These are phyloP conservation scores for Lathyrus tuberosus DNA, from an alignment of 306 rosid genomes.

Conservation along the genomic window DNA sequence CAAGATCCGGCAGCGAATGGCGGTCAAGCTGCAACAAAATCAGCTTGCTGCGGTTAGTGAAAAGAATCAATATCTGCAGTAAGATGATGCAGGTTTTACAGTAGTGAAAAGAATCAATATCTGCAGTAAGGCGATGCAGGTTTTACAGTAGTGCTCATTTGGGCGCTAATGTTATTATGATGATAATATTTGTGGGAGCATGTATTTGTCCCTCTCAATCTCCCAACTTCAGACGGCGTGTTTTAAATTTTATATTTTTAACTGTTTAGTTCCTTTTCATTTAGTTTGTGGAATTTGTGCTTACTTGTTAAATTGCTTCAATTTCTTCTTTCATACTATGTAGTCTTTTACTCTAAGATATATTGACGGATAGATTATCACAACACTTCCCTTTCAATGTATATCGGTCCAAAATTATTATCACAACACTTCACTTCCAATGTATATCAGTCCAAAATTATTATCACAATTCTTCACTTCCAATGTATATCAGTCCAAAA, in stretches of 20 bases:
- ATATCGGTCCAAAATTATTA: neutral
- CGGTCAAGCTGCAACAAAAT: conserved; percentile 61
- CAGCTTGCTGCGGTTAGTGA: conserved; percentile 75
- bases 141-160: conserved; percentile 35
- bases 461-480: neutral
- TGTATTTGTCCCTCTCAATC: conserved; percentile 40
- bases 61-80: conserved; percentile 26
- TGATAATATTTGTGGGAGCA: conserved; percentile 38
- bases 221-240: conserved; percentile 41
- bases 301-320: conserved; percentile 29
- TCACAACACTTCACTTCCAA: conserved; percentile 24
- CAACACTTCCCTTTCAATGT: conserved; percentile 28
- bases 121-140: conserved; percentile 36
- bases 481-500: neutral
- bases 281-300: conserved; percentile 41
- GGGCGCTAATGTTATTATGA: conserved; percentile 43
- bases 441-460: neutral
- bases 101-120: conserved; percentile 32
- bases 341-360: conserved; percentile 33
- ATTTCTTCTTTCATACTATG: conserved; percentile 29
- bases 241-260: conserved; percentile 40
- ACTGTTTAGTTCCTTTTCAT: conserved; percentile 11
- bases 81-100: conserved; percentile 41
- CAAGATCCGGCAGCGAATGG: conserved; percentile 49
- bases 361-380: conserved; percentile 32